These are phyloP conservation scores for Puya raimondii DNA, from an alignment of 176 grass and related monocot genomes.

Conservation along the genomic window DNA sequence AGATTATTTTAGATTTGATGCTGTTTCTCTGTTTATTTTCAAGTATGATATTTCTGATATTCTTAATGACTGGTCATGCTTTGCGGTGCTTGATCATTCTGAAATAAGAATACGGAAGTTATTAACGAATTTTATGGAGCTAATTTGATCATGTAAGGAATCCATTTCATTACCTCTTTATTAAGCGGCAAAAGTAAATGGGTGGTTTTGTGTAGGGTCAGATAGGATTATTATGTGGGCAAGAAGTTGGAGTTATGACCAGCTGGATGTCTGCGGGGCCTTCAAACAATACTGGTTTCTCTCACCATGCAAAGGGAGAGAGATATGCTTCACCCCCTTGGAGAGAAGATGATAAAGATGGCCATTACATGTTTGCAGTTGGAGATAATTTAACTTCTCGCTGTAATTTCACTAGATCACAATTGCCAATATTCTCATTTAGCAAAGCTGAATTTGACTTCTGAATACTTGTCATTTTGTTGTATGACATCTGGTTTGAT, in stretches of 20 bases:
- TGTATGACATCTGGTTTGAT: background rate
- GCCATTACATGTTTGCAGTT: constrained; percentile 23
- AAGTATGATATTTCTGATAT: no score
- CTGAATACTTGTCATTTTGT: background rate
- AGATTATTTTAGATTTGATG: no score
- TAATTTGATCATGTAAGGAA: background rate
- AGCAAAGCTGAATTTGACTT: background rate
- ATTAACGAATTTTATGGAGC: background rate
- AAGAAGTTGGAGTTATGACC: constrained; percentile 16
- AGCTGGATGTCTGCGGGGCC: constrained; percentile 8
- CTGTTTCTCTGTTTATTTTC: no score
- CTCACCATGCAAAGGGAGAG: background rate
- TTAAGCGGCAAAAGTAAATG: constrained; percentile 5
- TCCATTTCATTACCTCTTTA: background rate
- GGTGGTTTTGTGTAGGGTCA: constrained; percentile 22
- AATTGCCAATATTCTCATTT: background rate
- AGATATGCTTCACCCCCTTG: constrained; percentile 13
- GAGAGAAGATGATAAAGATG: constrained; percentile 23
- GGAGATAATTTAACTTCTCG: constrained; percentile 26
- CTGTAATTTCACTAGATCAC: constrained; percentile 15
- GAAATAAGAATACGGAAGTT: background rate
- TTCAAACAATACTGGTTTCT: background rate
- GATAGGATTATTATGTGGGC: constrained; percentile 21
- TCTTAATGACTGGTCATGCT: no score
- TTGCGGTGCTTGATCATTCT: background rate